Conservation (phyloP, 78 protist genomes). For the Dictyostelium firmibasis region DNA sequence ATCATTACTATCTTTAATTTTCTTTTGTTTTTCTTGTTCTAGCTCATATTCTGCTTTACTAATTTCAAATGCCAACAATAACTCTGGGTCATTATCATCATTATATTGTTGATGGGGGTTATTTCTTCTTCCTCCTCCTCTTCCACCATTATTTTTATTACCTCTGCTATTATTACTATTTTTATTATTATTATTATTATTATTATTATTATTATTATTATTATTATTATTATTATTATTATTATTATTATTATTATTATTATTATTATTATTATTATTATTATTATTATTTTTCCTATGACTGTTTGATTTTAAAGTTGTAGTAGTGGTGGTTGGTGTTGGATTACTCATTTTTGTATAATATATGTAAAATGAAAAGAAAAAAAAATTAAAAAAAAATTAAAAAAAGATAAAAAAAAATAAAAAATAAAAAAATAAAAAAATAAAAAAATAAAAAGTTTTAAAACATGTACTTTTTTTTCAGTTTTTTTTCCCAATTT, state of each 20-base stretch:
- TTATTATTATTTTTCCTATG: background rate
- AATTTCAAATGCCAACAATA: slow-evolving; percentile 32
- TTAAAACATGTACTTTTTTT: background rate
- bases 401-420: too few relatives aligned
- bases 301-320: background rate
- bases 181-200: background rate
- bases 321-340: background rate
- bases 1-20: background rate
- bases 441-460: too few relatives aligned
- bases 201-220: background rate
- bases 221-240: background rate
- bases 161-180: background rate
- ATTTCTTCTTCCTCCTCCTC: background rate
- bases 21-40: slow-evolving; percentile 6
- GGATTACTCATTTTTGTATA: background rate
- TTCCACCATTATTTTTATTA: background rate
- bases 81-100: slow-evolving; percentile 5
- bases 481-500: background rate
- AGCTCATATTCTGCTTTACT: slow-evolving; percentile 39
- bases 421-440: too few relatives aligned
- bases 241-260: background rate
- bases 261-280: background rate
- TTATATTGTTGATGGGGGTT: slow-evolving; percentile 3
- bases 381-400: too few relatives aligned
- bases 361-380: background rate